These are phyloP conservation scores for Leccinum fuscescens DNA, from an alignment of 1,284 basidiomycete genomes.

Conservation along the genomic window DNA sequence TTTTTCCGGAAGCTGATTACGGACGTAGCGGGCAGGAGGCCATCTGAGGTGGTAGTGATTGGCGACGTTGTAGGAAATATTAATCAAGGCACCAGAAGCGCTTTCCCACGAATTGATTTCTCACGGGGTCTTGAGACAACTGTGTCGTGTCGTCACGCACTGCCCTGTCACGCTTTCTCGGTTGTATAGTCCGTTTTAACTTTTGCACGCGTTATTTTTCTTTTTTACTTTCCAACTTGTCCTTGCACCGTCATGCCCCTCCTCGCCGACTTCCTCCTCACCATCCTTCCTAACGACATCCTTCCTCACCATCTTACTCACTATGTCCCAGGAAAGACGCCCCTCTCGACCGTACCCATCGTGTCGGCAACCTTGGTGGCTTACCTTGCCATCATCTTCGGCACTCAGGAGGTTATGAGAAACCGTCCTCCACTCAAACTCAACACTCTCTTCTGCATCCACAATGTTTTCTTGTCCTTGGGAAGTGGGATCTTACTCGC, in stretches of 20 bases:
- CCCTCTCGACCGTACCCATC: conserved; percentile 75
- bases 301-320: conserved; percentile 63
- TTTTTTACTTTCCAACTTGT: conserved; percentile 19
- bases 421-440: conserved; percentile 73
- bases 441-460: conserved; percentile 85
- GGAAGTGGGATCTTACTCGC: conserved; percentile 82
- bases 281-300: conserved; percentile 48
- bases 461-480: conserved; percentile 85
- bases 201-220: not conserved
- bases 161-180: conserved; percentile 18
- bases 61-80: too few relatives aligned
- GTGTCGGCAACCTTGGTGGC: conserved; percentile 70
- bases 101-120: too few relatives aligned
- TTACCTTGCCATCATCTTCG: conserved; percentile 91
- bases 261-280: conserved; percentile 70
- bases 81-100: too few relatives aligned
- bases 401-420: conserved; percentile 84
- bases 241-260: conserved; percentile 52
- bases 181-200: not conserved
- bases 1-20: conserved; percentile 30
- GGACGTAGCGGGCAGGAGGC: too few relatives aligned
- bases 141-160: conserved; percentile 4
- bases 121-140: too few relatives aligned
- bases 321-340: conserved; percentile 74
- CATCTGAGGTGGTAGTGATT: too few relatives aligned